Evolutionary conservation across 2,329 filamentous ascomycete species (phyloP).

Genomic region (Ustulina deusta): DNA sequence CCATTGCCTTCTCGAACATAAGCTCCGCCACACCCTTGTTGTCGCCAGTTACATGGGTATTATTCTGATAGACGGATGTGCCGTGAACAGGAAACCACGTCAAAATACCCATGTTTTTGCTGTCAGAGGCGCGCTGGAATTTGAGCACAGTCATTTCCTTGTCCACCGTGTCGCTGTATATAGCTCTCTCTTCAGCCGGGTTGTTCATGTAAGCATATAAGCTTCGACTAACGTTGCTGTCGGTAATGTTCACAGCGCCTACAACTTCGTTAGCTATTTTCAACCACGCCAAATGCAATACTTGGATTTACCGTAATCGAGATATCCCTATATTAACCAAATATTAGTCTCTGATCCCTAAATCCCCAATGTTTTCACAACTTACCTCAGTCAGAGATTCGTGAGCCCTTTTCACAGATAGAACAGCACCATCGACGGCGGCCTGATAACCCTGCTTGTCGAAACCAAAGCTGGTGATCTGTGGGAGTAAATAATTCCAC

Average conservation of each 20-base stretch:
- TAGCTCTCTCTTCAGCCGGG: conserved; percentile 75
- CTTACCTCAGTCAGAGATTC: conserved; percentile 67
- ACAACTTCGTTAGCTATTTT: conserved; percentile 24
- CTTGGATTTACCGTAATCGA: conserved; percentile 68
- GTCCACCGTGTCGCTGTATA: conserved; percentile 61
- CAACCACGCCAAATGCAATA: neutral
- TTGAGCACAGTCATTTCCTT: conserved; percentile 83
- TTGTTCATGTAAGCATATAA: conserved; percentile 88
- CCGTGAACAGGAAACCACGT: conserved; percentile 94
- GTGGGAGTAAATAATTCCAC: conserved; percentile 91
- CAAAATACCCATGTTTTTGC: conserved; percentile 80
- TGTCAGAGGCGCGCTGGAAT: conserved; percentile 77
- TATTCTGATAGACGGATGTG: conserved; percentile 90
- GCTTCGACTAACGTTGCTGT: conserved; percentile 86
- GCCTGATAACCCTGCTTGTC: conserved; percentile 86
- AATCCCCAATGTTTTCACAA: neutral
- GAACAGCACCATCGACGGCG: conserved; percentile 84
- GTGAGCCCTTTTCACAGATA: conserved; percentile 85
- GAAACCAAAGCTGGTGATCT: conserved; percentile 88
- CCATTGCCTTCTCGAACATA: conserved; percentile 80
- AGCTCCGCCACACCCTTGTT: conserved; percentile 93
- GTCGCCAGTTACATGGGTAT: conserved; percentile 87
- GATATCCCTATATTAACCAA: conserved; percentile 63
- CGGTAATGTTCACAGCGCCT: conserved; percentile 68
- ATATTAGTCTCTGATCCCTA: conserved; percentile 39